phyloP scores from a whole-genome alignment of 2,329 filamentous ascomycete genomes.

The Rosellinia necatrix region DNA sequence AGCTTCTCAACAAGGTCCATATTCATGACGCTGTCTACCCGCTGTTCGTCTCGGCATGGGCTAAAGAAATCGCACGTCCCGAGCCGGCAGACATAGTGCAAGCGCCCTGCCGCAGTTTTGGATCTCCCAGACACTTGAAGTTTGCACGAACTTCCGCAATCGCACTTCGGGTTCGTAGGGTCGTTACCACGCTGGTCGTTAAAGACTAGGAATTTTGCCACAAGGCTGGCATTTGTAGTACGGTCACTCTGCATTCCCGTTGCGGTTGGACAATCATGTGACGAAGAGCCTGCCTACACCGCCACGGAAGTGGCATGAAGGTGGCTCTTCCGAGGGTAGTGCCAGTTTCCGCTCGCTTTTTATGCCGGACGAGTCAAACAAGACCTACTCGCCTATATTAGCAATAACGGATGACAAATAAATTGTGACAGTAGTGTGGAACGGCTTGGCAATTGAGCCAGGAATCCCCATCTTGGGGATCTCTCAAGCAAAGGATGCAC shows the following conservation, averaged over 20 bases:
- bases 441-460: too few species aligned
- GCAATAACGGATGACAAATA: neutral
- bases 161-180: constrained; percentile 9
- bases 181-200: constrained; percentile 8
- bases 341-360: neutral
- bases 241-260: constrained; percentile 15
- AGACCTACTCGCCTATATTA: neutral
- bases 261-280: constrained; percentile 7
- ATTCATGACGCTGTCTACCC: neutral
- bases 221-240: constrained; percentile 10
- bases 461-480: too few species aligned
- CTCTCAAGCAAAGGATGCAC: too few species aligned
- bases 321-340: neutral
- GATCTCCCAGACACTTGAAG: neutral
- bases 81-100: constrained; percentile 3
- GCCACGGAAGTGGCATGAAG: neutral
- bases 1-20: neutral
- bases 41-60: neutral
- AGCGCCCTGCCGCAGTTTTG: neutral
- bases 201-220: constrained; percentile 12
- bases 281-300: neutral
- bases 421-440: too few species aligned
- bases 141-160: constrained; percentile 2
- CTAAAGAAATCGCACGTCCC: neutral
- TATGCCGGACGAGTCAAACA: neutral